Evolutionary conservation across 1,284 basidiomycete species (phyloP).

Genomic region (Xerocomus nothofagi): DNA sequence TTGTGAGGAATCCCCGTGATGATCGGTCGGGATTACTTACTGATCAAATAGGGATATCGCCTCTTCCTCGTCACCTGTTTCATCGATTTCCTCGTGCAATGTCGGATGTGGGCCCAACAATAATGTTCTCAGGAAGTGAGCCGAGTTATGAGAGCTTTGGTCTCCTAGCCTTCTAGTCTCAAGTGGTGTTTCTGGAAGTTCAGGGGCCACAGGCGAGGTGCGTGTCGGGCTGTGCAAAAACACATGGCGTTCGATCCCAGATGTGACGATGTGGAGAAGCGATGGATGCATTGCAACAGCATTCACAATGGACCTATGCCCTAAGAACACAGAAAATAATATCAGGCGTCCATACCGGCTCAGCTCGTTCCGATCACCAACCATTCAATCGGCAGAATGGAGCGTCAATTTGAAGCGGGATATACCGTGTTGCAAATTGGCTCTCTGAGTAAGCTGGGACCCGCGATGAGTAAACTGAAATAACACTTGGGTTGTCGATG

Average conservation of each 20-base stretch:
- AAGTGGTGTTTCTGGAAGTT: conserved; percentile 43
- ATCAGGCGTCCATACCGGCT: conserved; percentile 1
- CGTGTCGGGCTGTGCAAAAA: conserved; percentile 65
- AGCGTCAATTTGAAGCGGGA: conserved; percentile 57
- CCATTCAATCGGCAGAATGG: conserved; percentile 60
- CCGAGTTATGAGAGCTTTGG: conserved; percentile 31
- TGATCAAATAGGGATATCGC: conserved; percentile 51
- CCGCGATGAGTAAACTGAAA: conserved; percentile 5
- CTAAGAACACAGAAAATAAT: conserved; percentile 34
- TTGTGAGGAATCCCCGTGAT: conserved; percentile 8
- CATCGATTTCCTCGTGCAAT: conserved; percentile 33
- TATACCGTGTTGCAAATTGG: conserved; percentile 38
- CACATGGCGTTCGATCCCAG: conserved; percentile 70
- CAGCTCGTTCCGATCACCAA: conserved; percentile 28
- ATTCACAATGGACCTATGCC: conserved; percentile 76
- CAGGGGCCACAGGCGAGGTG: conserved; percentile 47
- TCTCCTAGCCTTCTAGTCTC: conserved; percentile 47
- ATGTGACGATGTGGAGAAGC: conserved; percentile 62
- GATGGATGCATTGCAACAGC: conserved; percentile 68
- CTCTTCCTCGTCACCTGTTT: conserved; percentile 39
- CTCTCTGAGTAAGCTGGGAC: conserved; percentile 49
- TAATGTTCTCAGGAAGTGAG: conserved; percentile 38
- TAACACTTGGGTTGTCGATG: conserved; percentile 3
- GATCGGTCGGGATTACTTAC: conserved; percentile 36
- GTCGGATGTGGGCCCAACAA: conserved; percentile 28